A percentile compares a stretch with the other conserved stretches of the same genome.
Evolutionary conservation across 768 basidiomycete genomes (phyloP).

Genomic region (Filobasidium wieringae): DNA sequence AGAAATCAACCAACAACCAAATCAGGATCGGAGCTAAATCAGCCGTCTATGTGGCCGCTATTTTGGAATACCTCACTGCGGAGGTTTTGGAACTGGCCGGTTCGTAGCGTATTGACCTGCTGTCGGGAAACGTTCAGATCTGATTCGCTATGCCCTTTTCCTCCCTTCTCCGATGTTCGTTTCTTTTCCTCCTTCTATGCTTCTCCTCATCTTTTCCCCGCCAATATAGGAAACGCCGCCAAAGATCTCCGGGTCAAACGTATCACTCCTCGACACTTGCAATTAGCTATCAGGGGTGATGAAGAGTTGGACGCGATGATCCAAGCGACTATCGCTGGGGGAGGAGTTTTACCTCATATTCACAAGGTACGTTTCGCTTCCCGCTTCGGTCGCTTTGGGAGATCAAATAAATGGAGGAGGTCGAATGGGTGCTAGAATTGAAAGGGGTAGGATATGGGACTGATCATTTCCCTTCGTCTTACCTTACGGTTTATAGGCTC

Average conservation of each 20-base stretch:
- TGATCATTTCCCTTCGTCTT: too few species aligned
- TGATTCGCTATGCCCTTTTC: too few species aligned
- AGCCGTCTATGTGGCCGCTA: slow-evolving; percentile 90
- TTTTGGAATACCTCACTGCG: slow-evolving; percentile 89
- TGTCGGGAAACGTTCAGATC: too few species aligned
- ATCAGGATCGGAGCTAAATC: slow-evolving; percentile 95
- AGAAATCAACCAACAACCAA: slow-evolving; percentile 83
- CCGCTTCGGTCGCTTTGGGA: too few species aligned
- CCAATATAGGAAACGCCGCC: slow-evolving; percentile 69
- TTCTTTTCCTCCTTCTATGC: not conserved
- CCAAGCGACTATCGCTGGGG: slow-evolving; percentile 72
- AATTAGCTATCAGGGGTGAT: slow-evolving; percentile 91
- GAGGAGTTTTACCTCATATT: slow-evolving; percentile 41
- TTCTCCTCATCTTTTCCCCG: not conserved
- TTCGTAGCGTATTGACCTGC: slow-evolving; percentile 40
- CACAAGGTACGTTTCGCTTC: slow-evolving; percentile 31
- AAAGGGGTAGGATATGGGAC: too few species aligned
- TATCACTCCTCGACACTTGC: slow-evolving; percentile 89
- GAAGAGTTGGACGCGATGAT: slow-evolving; percentile 95
- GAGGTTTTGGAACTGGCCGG: slow-evolving; percentile 93
- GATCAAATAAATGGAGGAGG: too few species aligned
- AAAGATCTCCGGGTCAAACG: slow-evolving; percentile 96
- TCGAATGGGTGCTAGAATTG: too few species aligned
- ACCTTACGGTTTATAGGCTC: too few species aligned
- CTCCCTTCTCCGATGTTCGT: not conserved